Base-by-base conservation (phyloP, 139 green algal genomes). In the Coelastrella sp. region DNA sequence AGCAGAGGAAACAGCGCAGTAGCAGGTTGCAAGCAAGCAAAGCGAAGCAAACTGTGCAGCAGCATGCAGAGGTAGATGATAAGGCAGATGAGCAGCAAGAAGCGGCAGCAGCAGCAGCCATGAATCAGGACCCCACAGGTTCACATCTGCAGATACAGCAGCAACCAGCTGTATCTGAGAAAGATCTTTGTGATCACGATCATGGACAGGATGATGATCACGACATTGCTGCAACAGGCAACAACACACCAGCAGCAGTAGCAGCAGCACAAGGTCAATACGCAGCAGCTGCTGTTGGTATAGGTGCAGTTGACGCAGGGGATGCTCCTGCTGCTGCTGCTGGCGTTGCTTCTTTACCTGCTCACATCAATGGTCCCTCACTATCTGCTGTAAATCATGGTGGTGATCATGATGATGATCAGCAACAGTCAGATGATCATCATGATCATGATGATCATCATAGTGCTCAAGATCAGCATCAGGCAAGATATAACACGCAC, bases 231-330 rank as follows among this genome's bases (percentile, higher is more conserved):
- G n/a, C n/a, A n/a, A n/a, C n/a, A n/a, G n/a, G n/a, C n/a, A n/a
- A n/a, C n/a, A n/a, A n/a, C n/a, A n/a, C n/a, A n/a, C n/a, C 62
- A 69, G 62, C 2, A 69, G 68, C 68, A 59, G 41, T 9, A 78
- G 68, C 40, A 57, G 40, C 68, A 75, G 66, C 13, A 57, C 13
- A 2, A 57, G 48, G 1, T 57, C 48, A 57, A 66, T 27, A 23
- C 27, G 57, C 57, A 66, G 57, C 57, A 66, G 57, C 48, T 57
- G 1, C n/a, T n/a, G n/a, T n/a, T n/a, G n/a, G n/a, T n/a, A n/a
- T n/a, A n/a, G n/a, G n/a, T n/a, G n/a, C n/a, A n/a, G n/a, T n/a
- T n/a, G n/a, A n/a, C n/a, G n/a, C n/a, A n/a, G n/a, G n/a, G n/a
- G n/a, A n/a, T n/a, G n/a, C n/a, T n/a, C n/a, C n/a, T n/a, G n/a